phyloP scores from a whole-genome alignment of 2,329 filamentous ascomycete species.

The Penicillium sp. region DNA sequence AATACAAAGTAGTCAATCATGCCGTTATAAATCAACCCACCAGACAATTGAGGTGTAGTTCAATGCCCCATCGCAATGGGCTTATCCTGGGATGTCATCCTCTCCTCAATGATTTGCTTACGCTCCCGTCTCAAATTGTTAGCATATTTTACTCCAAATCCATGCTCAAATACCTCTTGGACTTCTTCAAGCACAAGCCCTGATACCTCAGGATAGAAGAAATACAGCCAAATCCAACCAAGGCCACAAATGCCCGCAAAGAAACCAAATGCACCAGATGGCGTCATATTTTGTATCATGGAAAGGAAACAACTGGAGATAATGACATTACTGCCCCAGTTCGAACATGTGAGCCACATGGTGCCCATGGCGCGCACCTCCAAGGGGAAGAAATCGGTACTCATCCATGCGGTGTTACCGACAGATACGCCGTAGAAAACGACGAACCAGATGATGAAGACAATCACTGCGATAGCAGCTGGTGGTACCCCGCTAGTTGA shows the following conservation, averaged over 20 bases:
- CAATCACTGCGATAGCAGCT: conserved; percentile 42
- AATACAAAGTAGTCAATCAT: neutral
- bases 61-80: conserved; percentile 27
- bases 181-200: conserved; percentile 25
- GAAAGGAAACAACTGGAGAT: conserved; percentile 53
- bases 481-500: conserved; percentile 28
- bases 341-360: conserved; percentile 51
- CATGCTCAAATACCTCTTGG: conserved; percentile 53
- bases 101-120: conserved; percentile 28
- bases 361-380: conserved; percentile 52
- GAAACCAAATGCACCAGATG: conserved; percentile 54
- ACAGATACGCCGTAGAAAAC: conserved; percentile 49
- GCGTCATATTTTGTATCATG: conserved; percentile 52
- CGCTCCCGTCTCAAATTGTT: conserved; percentile 40
- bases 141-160: conserved; percentile 49
- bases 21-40: neutral
- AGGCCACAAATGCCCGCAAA: conserved; percentile 52
- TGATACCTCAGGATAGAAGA: conserved; percentile 28
- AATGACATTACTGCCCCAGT: conserved; percentile 52
- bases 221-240: conserved; percentile 41
- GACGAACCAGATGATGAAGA: conserved; percentile 48
- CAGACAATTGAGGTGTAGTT: neutral
- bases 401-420: conserved; percentile 53
- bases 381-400: conserved; percentile 50
- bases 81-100: conserved; percentile 19